Evolutionary conservation across 1,284 basidiomycete genomes (phyloP).

Genomic region (Ustilago cynodontis): DNA sequence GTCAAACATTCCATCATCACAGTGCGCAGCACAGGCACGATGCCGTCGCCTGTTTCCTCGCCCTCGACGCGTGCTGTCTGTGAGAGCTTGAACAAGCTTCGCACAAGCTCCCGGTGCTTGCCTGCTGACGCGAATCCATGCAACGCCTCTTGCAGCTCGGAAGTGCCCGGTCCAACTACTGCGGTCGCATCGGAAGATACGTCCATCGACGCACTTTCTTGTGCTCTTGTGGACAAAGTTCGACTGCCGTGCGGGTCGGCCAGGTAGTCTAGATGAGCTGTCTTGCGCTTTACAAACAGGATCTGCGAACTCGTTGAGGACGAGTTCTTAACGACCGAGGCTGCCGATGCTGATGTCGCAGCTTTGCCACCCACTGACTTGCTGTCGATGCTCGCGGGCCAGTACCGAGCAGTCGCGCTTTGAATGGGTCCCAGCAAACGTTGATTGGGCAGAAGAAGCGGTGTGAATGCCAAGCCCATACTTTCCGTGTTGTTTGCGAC

Average conservation of each 20-base stretch:
- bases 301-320: conserved; percentile 30
- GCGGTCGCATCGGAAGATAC: conserved; percentile 13
- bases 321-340: not conserved
- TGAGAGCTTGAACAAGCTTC: conserved; percentile 38
- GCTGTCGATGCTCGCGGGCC: conserved; percentile 69
- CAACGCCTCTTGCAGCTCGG: conserved; percentile 82
- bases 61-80: not conserved
- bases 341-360: conserved; percentile 1
- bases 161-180: conserved; percentile 69
- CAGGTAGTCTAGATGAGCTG: conserved; percentile 90
- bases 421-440: conserved; percentile 75
- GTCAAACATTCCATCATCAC: conserved; percentile 86
- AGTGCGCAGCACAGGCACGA: conserved; percentile 79
- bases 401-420: conserved; percentile 92
- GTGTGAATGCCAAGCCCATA: conserved; percentile 67
- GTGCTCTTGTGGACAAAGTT: conserved; percentile 74
- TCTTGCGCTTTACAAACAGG: conserved; percentile 84
- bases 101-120: conserved; percentile 58
- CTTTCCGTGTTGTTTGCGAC: not conserved
- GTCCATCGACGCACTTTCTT: conserved; percentile 27
- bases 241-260: conserved; percentile 92
- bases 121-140: conserved; percentile 84
- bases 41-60: not conserved
- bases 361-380: conserved; percentile 11
- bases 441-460: conserved; percentile 85